Evolutionary conservation across 2,329 filamentous ascomycete species (phyloP).

Genomic region (Colletotrichum tamarilloi): DNA sequence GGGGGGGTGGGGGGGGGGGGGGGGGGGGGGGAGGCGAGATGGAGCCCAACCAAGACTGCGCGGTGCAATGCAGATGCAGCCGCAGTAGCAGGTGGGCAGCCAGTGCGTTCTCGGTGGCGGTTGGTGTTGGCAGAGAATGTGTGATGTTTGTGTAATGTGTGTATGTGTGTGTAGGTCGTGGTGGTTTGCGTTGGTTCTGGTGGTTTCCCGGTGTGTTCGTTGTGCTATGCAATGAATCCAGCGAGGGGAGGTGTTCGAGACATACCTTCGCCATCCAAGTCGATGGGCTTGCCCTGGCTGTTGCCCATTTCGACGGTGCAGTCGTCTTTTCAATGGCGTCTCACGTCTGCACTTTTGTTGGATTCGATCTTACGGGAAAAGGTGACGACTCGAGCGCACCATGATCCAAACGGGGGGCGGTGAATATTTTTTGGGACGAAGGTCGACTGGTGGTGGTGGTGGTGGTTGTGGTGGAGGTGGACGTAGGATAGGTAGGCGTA

Average conservation of each 20-base stretch:
- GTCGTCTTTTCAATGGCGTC: conserved; percentile 31
- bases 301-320: conserved; percentile 79
- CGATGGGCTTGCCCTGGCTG: conserved; percentile 91
- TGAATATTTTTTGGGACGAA: conserved; percentile 8
- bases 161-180: neutral
- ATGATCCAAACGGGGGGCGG: conserved; percentile 30
- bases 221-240: conserved; percentile 5
- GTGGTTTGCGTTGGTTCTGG: neutral
- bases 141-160: neutral
- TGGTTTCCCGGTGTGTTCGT: neutral
- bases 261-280: conserved; percentile 92
- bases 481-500: too few species aligned
- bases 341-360: conserved; percentile 34
- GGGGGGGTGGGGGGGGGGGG: neutral
- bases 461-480: too few species aligned
- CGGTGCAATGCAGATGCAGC: neutral
- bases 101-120: neutral
- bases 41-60: neutral
- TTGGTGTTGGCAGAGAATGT: neutral
- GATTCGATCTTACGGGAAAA: conserved; percentile 30
- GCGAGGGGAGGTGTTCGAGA: conserved; percentile 37
- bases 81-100: neutral
- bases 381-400: conserved; percentile 28
- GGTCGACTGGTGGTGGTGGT: neutral
- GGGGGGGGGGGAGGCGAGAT: neutral